These are phyloP conservation scores for Debaryomyces udenii DNA, from an alignment of 1,139 yeast genomes.

Conservation along the genomic window DNA sequence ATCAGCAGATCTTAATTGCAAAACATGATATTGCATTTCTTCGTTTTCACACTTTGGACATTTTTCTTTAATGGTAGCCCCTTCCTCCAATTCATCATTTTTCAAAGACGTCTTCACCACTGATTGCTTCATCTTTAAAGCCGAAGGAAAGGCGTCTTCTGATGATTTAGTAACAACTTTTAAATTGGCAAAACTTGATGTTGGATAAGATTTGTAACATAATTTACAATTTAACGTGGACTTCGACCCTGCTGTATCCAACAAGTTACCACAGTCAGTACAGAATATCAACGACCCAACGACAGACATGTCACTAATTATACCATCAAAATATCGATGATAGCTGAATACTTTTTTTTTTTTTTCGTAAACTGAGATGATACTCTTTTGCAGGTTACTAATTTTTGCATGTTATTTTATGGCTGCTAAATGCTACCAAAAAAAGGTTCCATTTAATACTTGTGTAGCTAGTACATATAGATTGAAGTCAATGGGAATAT, in stretches of 20 bases:
- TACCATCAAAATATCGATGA: background rate
- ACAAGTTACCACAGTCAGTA: conserved; percentile 86
- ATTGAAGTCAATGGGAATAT: no score
- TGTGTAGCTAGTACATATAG: no score
- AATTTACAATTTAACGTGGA: conserved; percentile 61
- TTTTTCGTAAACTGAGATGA: conserved; percentile 9
- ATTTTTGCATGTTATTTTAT: background rate
- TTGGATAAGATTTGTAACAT: conserved; percentile 64
- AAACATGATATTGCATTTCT: conserved; percentile 96
- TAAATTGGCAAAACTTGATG: conserved; percentile 66
- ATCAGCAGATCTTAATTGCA: conserved; percentile 96
- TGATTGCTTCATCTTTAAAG: conserved; percentile 76
- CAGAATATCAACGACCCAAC: conserved; percentile 96
- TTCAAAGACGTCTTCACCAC: conserved; percentile 85
- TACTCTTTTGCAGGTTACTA: conserved; percentile 4
- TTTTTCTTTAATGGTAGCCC: conserved; percentile 93
- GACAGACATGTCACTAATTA: conserved; percentile 64
- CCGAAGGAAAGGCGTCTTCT: conserved; percentile 90
- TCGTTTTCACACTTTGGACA: conserved; percentile 98
- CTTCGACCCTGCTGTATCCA: conserved; percentile 65
- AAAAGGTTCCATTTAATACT: no score
- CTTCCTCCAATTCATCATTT: conserved; percentile 82
- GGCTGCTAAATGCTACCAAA: background rate
- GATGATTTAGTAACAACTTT: conserved; percentile 87
- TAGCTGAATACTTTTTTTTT: conserved; percentile 2